Base-by-base conservation (phyloP, 108 stramenopile species). In the Fistulifera pelliculosa region DNA sequence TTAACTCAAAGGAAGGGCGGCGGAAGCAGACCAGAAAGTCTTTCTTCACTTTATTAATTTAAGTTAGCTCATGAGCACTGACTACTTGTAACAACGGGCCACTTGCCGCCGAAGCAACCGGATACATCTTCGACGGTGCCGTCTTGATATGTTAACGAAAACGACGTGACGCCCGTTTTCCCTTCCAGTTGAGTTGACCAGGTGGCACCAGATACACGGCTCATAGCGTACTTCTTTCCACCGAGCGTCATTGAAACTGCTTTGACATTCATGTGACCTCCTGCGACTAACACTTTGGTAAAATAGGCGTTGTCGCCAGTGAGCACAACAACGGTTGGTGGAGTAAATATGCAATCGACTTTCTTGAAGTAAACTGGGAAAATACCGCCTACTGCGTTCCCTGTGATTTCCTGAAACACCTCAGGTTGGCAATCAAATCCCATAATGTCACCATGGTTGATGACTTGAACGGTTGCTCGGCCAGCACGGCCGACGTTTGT, bases 231-330 rank as follows among this genome's bases (percentile, higher is more conserved):
- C 24, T 3, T 27, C 6, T 26, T 51, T 23, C 24, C 25, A 26
- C 50, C 50, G 22, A 51, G 15, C 4, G 2, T 51, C 19, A 51
- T 51, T 4, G 22, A 23, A 5, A 27, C 50, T 2, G 50, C 50
- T 16, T 23, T n/a, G 50, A 51, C 50, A 27, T 19, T 23, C 17
- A 19, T 51, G 24, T n/a, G 15, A 4, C 50, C 50, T n/a, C 50
- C 50, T 3, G 50, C 50, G 12, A 51, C 15, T 19, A 51, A 51
- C 3, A 51, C 50, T 27, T 51, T 51, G 50, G 25, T 27, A 27
- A 10, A 51, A 23, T 22, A 51, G 6, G 50, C 50, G 12, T 51
- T 51, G 25, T 26, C 15, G 6, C 50, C 50, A 51, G 17, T 23
- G 4, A 26, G 7, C 24, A 51, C 25, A 5, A 51, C 50, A 12